phyloP scores from a whole-genome alignment of 768 basidiomycete species.

The Tulasnella sp. region DNA sequence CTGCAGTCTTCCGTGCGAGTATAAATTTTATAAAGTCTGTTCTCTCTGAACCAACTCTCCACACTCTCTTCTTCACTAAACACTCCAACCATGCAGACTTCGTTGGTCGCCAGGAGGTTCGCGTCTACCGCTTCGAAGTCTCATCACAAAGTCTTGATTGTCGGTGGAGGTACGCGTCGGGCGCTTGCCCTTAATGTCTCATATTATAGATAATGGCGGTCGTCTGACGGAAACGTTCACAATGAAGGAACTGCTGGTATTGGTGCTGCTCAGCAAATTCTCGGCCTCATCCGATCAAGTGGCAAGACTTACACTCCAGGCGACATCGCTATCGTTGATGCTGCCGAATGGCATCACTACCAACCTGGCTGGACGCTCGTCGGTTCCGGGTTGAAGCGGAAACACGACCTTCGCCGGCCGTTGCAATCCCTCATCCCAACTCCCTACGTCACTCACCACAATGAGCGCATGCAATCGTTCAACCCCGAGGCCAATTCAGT shows the following conservation, averaged over 20 bases:
- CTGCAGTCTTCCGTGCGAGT: not conserved
- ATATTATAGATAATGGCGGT: not conserved
- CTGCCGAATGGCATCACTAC: conserved; percentile 78
- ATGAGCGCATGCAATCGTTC: conserved; percentile 69
- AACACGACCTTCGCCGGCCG: conserved; percentile 57
- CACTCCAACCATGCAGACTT: conserved; percentile 8
- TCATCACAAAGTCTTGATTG: conserved; percentile 77
- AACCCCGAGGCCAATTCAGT: conserved; percentile 70
- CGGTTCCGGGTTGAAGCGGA: conserved; percentile 76
- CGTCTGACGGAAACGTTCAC: conserved; percentile 18
- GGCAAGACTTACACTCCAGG: conserved; percentile 60
- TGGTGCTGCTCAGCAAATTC: conserved; percentile 82
- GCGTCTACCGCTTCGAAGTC: conserved; percentile 38
- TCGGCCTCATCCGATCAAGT: conserved; percentile 67
- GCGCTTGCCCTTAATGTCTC: not conserved
- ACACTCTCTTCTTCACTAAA: not conserved
- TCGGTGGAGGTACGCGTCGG: conserved; percentile 73
- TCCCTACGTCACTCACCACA: conserved; percentile 60
- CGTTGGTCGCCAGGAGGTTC: conserved; percentile 16
- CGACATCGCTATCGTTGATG: conserved; percentile 85
- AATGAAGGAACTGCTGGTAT: conserved; percentile 72
- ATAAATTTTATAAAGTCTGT: conserved; percentile 1
- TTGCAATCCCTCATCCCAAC: conserved; percentile 68
- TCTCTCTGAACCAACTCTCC: not conserved
- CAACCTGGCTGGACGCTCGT: conserved; percentile 98